A percentile compares a stretch with the other conserved stretches of the same genome.
These are phyloP conservation scores for Colletotrichum eremochloae DNA, from an alignment of 2,329 filamentous ascomycete species.

Conservation along the genomic window DNA sequence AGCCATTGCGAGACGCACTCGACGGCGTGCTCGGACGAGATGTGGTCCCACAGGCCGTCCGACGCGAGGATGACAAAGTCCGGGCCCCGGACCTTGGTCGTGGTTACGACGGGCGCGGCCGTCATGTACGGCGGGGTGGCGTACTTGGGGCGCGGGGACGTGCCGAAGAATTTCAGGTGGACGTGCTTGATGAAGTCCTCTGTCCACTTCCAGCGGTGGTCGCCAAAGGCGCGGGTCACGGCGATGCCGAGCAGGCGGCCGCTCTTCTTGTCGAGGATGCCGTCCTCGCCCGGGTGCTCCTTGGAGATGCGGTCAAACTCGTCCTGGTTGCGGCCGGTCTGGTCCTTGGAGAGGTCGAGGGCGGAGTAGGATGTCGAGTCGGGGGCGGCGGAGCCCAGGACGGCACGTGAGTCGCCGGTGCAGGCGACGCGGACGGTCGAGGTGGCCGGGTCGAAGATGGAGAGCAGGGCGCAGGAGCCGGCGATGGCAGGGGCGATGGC, in stretches of 20 bases:
- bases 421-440: conserved; percentile 72
- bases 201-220: conserved; percentile 77
- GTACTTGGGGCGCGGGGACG: conserved; percentile 57
- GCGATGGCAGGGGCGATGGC: conserved; percentile 54
- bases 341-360: conserved; percentile 71
- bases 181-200: conserved; percentile 28
- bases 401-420: conserved; percentile 76
- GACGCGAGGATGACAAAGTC: conserved; percentile 75
- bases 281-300: conserved; percentile 74
- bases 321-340: conserved; percentile 72
- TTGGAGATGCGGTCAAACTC: conserved; percentile 68
- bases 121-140: conserved; percentile 76
- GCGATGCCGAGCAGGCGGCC: conserved; percentile 73
- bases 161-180: conserved; percentile 59
- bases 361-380: conserved; percentile 60
- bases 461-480: conserved; percentile 74
- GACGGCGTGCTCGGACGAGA: conserved; percentile 70
- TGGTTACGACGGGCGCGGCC: conserved; percentile 74
- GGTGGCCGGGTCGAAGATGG: conserved; percentile 69
- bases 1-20: conserved; percentile 69
- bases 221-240: conserved; percentile 77
- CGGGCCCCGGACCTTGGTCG: conserved; percentile 61
- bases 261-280: conserved; percentile 60
- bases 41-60: conserved; percentile 76
- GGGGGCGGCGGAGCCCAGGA: conserved; percentile 65